phyloP scores from a whole-genome alignment of 1,284 basidiomycete genomes.

The Trichosporon sp. region DNA sequence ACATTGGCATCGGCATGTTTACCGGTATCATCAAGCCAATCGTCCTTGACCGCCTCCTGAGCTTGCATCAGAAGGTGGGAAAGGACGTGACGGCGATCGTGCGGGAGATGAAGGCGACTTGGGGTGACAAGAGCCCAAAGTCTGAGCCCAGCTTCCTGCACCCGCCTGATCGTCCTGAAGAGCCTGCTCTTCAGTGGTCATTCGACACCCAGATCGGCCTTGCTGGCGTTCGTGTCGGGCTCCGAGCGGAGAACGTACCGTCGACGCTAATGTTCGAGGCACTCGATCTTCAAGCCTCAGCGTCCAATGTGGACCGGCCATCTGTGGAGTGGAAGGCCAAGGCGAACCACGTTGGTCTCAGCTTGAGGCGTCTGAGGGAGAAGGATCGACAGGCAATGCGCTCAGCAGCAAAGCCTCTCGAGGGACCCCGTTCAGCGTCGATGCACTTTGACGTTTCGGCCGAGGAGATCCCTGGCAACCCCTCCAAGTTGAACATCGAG shows the following conservation, averaged over 20 bases:
- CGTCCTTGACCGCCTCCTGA: conserved; percentile 43
- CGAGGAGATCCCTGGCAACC: conserved; percentile 39
- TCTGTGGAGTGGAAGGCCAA: conserved; percentile 40
- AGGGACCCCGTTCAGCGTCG: conserved; percentile 69
- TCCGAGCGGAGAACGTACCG: conserved; percentile 43
- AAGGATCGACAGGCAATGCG: conserved; percentile 9
- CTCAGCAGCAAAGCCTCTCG: conserved; percentile 51
- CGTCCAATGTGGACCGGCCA: conserved; percentile 26
- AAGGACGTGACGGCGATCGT: conserved; percentile 33
- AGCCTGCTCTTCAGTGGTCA: neutral
- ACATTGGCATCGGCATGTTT: conserved; percentile 41
- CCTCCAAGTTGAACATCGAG: conserved; percentile 52
- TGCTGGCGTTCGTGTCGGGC: conserved; percentile 36
- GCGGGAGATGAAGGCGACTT: conserved; percentile 20
- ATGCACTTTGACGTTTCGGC: conserved; percentile 66
- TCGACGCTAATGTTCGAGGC: conserved; percentile 43
- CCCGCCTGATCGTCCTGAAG: neutral
- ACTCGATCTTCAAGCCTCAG: conserved; percentile 29
- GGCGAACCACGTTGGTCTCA: conserved; percentile 40
- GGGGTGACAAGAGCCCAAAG: neutral
- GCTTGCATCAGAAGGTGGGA: conserved; percentile 39
- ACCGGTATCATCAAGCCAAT: conserved; percentile 45
- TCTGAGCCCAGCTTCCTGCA: neutral
- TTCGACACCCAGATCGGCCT: conserved; percentile 33
- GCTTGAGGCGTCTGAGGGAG: conserved; percentile 24